Conservation (phyloP, 169 alveolate genomes). For the Eimeria zaria region DNA sequence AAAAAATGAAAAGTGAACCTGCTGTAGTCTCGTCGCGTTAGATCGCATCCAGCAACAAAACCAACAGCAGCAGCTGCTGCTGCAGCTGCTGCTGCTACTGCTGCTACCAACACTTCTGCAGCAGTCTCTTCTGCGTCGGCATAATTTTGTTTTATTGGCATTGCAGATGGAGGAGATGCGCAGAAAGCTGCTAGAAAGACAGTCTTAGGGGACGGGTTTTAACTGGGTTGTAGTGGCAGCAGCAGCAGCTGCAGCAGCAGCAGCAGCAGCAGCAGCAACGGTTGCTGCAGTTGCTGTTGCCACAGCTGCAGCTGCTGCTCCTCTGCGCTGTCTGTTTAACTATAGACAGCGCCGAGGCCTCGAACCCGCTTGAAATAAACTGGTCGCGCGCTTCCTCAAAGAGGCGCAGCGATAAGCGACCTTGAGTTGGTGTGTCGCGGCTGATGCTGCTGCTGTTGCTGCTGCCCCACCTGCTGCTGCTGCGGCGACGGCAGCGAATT, state of each 20-base stretch:
- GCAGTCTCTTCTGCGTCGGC: background rate
- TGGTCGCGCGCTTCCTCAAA: background rate
- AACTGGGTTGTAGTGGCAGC: conserved; percentile 14
- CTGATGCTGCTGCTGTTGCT: conserved; percentile 4
- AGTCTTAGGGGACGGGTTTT: background rate
- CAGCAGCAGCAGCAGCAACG: background rate
- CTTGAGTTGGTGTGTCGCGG: background rate
- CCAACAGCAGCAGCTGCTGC: conserved; percentile 5
- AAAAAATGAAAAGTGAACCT: background rate
- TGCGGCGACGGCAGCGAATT: background rate
- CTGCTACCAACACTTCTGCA: background rate
- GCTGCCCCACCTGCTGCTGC: background rate
- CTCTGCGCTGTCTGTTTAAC: background rate
- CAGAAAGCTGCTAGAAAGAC: background rate
- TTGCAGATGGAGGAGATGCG: background rate
- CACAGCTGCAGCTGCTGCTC: background rate
- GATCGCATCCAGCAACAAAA: conserved; percentile 20
- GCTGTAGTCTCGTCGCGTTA: background rate
- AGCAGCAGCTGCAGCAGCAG: background rate
- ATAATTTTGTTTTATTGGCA: conserved; percentile 32
- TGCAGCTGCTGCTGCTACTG: conserved; percentile 10
- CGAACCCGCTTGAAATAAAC: background rate
- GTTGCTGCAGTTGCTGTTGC: background rate
- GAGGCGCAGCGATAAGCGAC: conserved; percentile 17
- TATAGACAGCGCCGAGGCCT: background rate